phyloP scores from a whole-genome alignment of 2,329 filamentous ascomycete genomes.

The Triangularia verruculosa region DNA sequence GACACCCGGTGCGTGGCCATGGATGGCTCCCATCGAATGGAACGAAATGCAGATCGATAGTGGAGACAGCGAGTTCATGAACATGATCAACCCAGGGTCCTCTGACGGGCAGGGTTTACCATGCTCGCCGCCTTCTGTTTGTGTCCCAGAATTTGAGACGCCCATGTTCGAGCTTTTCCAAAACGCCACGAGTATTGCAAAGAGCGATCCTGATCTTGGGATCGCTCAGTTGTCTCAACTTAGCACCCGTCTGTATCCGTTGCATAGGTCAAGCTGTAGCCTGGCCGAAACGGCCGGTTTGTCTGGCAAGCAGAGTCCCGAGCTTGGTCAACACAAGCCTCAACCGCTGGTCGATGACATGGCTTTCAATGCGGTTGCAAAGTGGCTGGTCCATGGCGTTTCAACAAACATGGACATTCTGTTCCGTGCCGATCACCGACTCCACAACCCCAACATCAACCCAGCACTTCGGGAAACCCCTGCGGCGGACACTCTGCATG shows the following conservation, averaged over 20 bases:
- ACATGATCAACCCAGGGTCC: background rate
- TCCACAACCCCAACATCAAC: background rate
- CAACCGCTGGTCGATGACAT: background rate
- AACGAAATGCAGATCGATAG: background rate
- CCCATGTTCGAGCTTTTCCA: background rate
- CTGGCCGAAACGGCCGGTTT: background rate
- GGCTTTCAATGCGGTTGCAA: background rate
- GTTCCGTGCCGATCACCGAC: background rate
- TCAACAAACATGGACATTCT: background rate
- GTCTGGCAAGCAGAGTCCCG: background rate
- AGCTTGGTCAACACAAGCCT: background rate
- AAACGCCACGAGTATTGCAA: background rate
- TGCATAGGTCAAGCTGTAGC: background rate
- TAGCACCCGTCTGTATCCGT: background rate
- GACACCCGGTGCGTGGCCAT: background rate
- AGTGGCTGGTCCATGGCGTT: background rate
- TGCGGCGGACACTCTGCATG: background rate
- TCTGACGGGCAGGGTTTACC: too few relatives aligned
- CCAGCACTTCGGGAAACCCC: background rate
- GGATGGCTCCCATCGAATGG: background rate
- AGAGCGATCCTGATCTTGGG: background rate
- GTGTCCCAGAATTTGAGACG: background rate
- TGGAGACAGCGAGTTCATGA: background rate
- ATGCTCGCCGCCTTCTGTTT: background rate
- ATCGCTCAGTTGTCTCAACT: conserved; percentile 1